A percentile compares a stretch with the other conserved stretches of the same genome.
Evolutionary conservation across 192 early-diverging fungal genomes (phyloP).

Genomic region (Umbelopsis ramanniana): DNA sequence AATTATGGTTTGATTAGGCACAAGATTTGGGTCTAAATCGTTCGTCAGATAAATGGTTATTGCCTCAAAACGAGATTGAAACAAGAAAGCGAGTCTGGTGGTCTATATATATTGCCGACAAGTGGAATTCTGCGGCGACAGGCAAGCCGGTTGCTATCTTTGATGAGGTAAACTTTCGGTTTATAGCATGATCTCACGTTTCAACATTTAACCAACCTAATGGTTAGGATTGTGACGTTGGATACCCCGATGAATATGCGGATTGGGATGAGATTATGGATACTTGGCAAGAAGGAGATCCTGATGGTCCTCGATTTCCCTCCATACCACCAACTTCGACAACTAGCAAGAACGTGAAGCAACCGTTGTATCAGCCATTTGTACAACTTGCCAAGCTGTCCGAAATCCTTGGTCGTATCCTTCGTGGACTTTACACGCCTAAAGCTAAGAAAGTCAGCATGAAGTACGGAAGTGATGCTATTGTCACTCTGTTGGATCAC

Average conservation of each 20-base stretch:
- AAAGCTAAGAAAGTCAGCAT: constrained; percentile 37
- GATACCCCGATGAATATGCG: constrained; percentile 36
- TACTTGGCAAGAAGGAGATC: constrained; percentile 11
- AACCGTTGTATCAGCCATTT: constrained; percentile 45
- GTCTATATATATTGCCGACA: constrained; percentile 73
- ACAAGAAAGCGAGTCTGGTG: constrained; percentile 79
- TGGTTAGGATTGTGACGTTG: constrained; percentile 37
- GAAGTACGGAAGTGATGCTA: constrained; percentile 40
- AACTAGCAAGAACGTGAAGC: constrained; percentile 29
- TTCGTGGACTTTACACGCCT: constrained; percentile 43
- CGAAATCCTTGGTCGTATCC: constrained; percentile 40
- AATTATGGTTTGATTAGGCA: constrained; percentile 39
- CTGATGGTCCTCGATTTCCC: constrained; percentile 28
- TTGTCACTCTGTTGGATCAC: constrained; percentile 39
- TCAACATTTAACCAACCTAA: neutral
- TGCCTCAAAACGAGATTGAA: constrained; percentile 61
- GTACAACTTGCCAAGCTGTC: constrained; percentile 45
- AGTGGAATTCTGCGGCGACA: constrained; percentile 64
- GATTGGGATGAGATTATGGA: constrained; percentile 46
- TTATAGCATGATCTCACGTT: no score
- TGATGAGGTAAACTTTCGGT: constrained; percentile 38
- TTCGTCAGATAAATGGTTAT: constrained; percentile 58
- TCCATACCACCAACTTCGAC: constrained; percentile 22
- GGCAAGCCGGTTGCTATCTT: constrained; percentile 60
- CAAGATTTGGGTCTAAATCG: constrained; percentile 83